Evolutionary conservation across 164 flowering plant species (phyloP).

Genomic region (Kalanchoe fedtschenkoi): DNA sequence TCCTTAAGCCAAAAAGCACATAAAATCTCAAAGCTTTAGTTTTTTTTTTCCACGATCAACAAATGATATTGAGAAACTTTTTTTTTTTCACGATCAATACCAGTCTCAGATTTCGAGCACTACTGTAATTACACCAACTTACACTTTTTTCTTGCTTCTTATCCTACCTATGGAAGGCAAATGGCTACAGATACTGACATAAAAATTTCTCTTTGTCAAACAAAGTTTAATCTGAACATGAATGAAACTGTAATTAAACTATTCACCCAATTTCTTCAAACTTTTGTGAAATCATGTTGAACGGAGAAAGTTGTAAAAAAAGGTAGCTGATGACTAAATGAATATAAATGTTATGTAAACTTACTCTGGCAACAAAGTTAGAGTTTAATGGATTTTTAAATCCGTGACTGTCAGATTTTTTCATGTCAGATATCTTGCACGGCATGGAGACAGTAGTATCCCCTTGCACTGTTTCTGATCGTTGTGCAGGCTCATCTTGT

Average conservation of each 20-base stretch:
- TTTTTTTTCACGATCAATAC: too few relatives aligned
- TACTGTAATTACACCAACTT: too few relatives aligned
- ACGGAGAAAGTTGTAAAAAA: not conserved
- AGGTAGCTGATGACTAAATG: not conserved
- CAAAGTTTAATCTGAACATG: not conserved
- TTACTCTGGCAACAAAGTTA: conserved; percentile 56
- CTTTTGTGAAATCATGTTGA: not conserved
- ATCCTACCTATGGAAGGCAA: too few relatives aligned
- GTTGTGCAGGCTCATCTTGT: conserved; percentile 21
- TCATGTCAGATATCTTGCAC: conserved; percentile 16
- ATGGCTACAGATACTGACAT: too few relatives aligned
- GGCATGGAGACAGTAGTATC: conserved; percentile 20
- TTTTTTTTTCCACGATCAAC: too few relatives aligned
- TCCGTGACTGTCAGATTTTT: conserved; percentile 20
- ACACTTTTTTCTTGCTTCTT: too few relatives aligned
- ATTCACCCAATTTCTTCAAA: not conserved
- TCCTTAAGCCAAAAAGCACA: too few relatives aligned
- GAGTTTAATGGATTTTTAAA: conserved; percentile 12
- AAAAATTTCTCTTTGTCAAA: not conserved
- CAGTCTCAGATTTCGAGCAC: too few relatives aligned
- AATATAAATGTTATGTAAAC: not conserved
- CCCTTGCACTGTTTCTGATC: conserved; percentile 15
- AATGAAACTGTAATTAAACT: not conserved
- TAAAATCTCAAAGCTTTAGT: too few relatives aligned
- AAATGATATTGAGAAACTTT: too few relatives aligned